These are phyloP conservation scores for Cytospora mali DNA, from an alignment of 2,329 filamentous ascomycete species.

Conservation along the genomic window DNA sequence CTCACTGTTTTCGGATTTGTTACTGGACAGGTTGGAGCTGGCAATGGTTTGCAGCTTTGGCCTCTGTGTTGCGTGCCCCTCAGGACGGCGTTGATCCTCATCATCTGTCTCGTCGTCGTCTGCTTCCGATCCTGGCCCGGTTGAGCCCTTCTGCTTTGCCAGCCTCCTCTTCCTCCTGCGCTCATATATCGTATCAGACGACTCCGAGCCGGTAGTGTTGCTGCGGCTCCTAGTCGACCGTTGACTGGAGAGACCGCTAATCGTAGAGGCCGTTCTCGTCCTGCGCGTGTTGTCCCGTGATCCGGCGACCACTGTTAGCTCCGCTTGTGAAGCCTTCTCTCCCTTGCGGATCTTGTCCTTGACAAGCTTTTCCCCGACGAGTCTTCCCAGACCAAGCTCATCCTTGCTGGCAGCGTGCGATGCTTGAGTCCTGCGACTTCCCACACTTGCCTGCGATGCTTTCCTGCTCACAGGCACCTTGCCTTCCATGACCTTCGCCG, in stretches of 20 bases:
- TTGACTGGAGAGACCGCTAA: conserved; percentile 33
- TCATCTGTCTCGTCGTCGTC: conserved; percentile 37
- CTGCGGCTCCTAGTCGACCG: conserved; percentile 32
- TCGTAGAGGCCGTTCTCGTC: conserved; percentile 31
- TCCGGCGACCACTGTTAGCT: conserved; percentile 28
- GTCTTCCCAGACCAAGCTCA: conserved; percentile 46
- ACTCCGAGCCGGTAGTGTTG: conserved; percentile 36
- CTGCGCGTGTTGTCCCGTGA: conserved; percentile 32
- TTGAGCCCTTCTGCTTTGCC: conserved; percentile 16
- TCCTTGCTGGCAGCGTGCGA: conserved; percentile 38
- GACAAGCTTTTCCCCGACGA: conserved; percentile 49
- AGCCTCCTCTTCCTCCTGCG: conserved; percentile 24
- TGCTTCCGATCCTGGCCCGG: conserved; percentile 30
- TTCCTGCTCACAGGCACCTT: conserved; percentile 72
- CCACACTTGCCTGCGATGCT: conserved; percentile 57
- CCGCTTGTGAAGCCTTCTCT: conserved; percentile 38
- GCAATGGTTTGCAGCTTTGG: conserved; percentile 52
- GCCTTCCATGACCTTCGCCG: conserved; percentile 87
- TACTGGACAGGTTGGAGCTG: conserved; percentile 43
- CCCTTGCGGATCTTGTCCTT: conserved; percentile 50
- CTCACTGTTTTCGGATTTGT: conserved; percentile 36
- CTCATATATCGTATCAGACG: conserved; percentile 31
- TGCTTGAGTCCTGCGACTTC: conserved; percentile 48
- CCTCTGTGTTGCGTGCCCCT: conserved; percentile 43
- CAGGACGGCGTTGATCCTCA: conserved; percentile 32